Evolutionary conservation across 768 basidiomycete species (phyloP).

Genomic region (Russula abietina): DNA sequence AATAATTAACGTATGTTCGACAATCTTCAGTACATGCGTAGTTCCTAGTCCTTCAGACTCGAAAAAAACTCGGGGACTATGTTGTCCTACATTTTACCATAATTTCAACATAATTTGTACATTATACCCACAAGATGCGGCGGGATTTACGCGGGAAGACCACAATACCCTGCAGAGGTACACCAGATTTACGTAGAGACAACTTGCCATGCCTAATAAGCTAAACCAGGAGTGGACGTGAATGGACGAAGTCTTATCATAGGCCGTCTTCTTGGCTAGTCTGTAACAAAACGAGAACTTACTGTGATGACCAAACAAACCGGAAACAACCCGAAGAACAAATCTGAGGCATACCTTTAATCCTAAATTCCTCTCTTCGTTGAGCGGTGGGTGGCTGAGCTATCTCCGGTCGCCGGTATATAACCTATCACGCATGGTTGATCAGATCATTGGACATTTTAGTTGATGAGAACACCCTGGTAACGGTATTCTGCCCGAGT

Average conservation of each 20-base stretch:
- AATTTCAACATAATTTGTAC: not conserved
- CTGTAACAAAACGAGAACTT: not conserved
- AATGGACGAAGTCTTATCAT: conserved; percentile 10
- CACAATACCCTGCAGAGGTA: not conserved
- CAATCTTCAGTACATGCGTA: too few species aligned
- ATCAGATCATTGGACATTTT: too few species aligned
- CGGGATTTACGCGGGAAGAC: too few species aligned
- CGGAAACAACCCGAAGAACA: not conserved
- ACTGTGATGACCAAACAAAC: not conserved
- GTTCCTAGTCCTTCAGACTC: too few species aligned
- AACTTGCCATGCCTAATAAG: not conserved
- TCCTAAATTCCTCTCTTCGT: conserved; percentile 31
- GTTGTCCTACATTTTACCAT: not conserved
- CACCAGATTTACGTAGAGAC: not conserved
- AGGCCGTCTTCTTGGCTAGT: conserved; percentile 9
- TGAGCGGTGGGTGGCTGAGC: too few species aligned
- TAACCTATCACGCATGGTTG: too few species aligned
- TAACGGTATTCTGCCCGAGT: conserved; percentile 22
- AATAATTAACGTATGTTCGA: too few species aligned
- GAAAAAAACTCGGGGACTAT: too few species aligned
- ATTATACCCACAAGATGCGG: not conserved
- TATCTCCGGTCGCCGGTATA: too few species aligned
- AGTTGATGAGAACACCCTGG: conserved; percentile 29
- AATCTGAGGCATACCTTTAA: conserved; percentile 23
- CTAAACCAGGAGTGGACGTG: conserved; percentile 20